Conservation (phyloP, 805 yeast species). For the Citeromyces nyonsensis region DNA sequence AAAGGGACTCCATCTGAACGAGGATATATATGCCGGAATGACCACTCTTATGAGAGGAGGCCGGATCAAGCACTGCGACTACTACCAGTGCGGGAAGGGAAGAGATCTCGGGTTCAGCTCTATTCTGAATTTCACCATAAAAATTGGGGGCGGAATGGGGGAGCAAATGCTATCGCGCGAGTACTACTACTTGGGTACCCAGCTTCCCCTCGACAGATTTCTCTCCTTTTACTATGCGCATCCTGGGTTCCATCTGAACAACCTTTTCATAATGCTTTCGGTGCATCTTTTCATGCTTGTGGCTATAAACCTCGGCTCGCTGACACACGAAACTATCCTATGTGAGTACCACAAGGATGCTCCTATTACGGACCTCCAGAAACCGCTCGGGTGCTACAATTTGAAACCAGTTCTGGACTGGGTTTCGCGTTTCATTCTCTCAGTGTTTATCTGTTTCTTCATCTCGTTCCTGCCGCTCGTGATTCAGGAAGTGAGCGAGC, state of each 20-base stretch:
- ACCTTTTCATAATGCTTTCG: slow-evolving; percentile 73
- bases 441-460: slow-evolving; percentile 86
- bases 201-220: slow-evolving; percentile 77
- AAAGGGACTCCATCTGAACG: slow-evolving; percentile 83
- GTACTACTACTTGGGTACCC: slow-evolving; percentile 82
- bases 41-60: slow-evolving; percentile 83
- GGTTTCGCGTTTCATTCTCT: slow-evolving; percentile 78
- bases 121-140: slow-evolving; percentile 83
- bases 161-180: slow-evolving; percentile 89
- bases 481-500: slow-evolving; percentile 77
- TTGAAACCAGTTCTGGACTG: slow-evolving; percentile 77
- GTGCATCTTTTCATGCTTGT: slow-evolving; percentile 79
- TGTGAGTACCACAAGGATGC: slow-evolving; percentile 53
- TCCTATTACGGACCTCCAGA: slow-evolving; percentile 60
- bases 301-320: slow-evolving; percentile 63
- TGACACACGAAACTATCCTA: slow-evolving; percentile 53
- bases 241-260: slow-evolving; percentile 91
- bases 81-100: slow-evolving; percentile 94
- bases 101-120: slow-evolving; percentile 91
- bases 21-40: slow-evolving; percentile 95
- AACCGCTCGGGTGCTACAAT: slow-evolving; percentile 78
- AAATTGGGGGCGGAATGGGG: slow-evolving; percentile 98
- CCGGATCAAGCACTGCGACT: slow-evolving; percentile 87
- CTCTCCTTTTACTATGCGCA: slow-evolving; percentile 92
- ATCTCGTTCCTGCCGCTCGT: slow-evolving; percentile 81